Conservation (phyloP, 108 stramenopile species). For the Cyclotella baltica region DNA sequence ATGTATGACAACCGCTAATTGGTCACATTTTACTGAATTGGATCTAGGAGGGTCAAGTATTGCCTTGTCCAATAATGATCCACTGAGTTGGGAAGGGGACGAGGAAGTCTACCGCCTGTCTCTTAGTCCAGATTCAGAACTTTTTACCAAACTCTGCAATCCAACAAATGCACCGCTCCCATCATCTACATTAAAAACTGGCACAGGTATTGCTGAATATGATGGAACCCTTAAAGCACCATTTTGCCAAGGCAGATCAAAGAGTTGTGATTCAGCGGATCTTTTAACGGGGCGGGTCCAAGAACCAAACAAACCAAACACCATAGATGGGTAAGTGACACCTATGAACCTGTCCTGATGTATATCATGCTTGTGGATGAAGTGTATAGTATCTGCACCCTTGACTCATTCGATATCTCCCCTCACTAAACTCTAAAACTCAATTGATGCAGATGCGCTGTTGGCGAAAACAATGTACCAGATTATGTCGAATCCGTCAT, state of each 20-base stretch:
- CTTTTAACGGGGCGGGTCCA: slow-evolving; percentile 4
- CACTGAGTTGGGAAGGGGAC: slow-evolving; percentile 27
- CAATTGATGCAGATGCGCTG: no score
- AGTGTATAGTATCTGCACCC: no score
- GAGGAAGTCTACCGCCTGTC: slow-evolving; percentile 15
- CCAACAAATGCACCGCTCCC: slow-evolving; percentile 6
- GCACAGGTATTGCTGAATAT: slow-evolving; percentile 24
- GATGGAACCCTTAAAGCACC: slow-evolving; percentile 14
- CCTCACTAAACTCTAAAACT: no score
- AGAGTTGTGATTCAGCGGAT: slow-evolving; percentile 27
- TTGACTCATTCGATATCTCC: no score
- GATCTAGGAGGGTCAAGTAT: not conserved
- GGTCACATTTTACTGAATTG: not conserved
- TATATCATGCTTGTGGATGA: no score
- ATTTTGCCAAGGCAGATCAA: slow-evolving; percentile 20
- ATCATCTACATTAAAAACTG: slow-evolving; percentile 3
- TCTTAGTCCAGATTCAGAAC: slow-evolving; percentile 23
- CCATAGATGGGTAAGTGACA: slow-evolving; percentile 40
- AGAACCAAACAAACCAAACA: slow-evolving; percentile 32
- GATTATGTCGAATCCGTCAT: slow-evolving; percentile 24
- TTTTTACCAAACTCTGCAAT: slow-evolving; percentile 29
- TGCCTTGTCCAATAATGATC: slow-evolving; percentile 19
- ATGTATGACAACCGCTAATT: not conserved
- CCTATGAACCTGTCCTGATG: no score
- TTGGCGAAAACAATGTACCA: slow-evolving; percentile 3